Evolutionary conservation across 176 grass and related monocot species (phyloP).

Genomic region (Dactylis glomerata): DNA sequence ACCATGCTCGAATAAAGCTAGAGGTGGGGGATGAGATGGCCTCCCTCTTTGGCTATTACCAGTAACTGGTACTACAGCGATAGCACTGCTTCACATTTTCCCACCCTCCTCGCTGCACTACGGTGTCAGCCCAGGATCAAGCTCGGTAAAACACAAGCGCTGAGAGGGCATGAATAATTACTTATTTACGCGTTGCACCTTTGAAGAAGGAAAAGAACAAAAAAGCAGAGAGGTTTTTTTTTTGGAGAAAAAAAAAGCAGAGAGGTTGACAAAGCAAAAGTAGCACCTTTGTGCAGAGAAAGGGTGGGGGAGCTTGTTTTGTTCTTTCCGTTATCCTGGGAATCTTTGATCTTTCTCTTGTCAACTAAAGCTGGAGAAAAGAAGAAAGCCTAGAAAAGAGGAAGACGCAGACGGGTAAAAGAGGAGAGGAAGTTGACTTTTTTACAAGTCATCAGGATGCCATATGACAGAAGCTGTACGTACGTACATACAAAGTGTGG

Average conservation of each 20-base stretch:
- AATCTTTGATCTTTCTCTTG: conserved; percentile 43
- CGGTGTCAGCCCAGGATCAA: conserved; percentile 7
- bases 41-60: too few species aligned
- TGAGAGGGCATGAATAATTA: background rate
- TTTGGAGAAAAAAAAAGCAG: conserved; percentile 9
- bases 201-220: background rate
- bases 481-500: conserved; percentile 3
- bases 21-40: background rate
- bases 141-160: background rate
- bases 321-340: conserved; percentile 34
- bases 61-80: background rate
- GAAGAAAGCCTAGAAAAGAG: conserved; percentile 36
- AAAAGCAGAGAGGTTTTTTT: too few species aligned
- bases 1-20: background rate
- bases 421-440: conserved; percentile 29
- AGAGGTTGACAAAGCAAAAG: conserved; percentile 40
- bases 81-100: background rate
- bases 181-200: background rate
- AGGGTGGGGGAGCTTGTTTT: conserved; percentile 36
- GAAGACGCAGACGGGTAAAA: conserved; percentile 21
- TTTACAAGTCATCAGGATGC: conserved; percentile 9
- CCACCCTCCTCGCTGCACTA: background rate
- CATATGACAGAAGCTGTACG: conserved; percentile 13
- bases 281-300: conserved; percentile 40
- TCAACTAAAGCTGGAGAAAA: conserved; percentile 48